Conservation (phyloP, 352 stramenopile species). For the Phytopythium boreale region DNA sequence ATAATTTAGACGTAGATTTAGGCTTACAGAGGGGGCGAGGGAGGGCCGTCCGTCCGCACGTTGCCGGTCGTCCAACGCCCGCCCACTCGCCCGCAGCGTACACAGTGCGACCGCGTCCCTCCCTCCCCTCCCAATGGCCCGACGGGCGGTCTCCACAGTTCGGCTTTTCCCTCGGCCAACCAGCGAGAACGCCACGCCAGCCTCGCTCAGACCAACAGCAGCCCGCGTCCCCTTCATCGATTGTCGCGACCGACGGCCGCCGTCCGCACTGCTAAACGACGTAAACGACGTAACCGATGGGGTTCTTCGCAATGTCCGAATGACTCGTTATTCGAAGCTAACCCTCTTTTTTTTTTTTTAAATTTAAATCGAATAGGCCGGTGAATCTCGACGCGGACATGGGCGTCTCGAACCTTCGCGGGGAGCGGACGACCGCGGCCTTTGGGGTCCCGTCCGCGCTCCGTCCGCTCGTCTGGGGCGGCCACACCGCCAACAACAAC, state of each 20-base stretch:
- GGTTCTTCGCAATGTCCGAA: too few species aligned
- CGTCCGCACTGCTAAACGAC: too few species aligned
- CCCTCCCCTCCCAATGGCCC: too few species aligned
- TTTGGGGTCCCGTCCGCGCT: neutral
- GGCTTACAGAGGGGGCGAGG: too few species aligned
- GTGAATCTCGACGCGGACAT: too few species aligned
- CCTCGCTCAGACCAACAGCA: neutral
- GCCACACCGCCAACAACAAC: neutral
- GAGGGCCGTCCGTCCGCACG: too few species aligned
- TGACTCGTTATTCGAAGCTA: too few species aligned
- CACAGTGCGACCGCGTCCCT: neutral
- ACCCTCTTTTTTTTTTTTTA: too few species aligned
- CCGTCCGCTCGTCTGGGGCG: neutral
- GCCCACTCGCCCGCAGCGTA: too few species aligned
- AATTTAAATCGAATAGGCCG: neutral
- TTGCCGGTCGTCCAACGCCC: neutral
- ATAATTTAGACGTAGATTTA: too few species aligned
- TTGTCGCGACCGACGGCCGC: constrained; percentile 2
- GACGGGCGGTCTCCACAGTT: constrained; percentile 3
- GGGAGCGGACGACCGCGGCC: neutral
- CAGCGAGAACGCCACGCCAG: too few species aligned
- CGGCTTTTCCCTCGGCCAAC: neutral
- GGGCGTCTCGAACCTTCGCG: constrained; percentile 1
- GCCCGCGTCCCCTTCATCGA: neutral
- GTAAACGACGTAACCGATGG: neutral